Percentiles rank a stretch among this genome's conserved stretches.
These are phyloP conservation scores for Cardamine occulta DNA, from an alignment of 345 rosid species.

Conservation along the genomic window DNA sequence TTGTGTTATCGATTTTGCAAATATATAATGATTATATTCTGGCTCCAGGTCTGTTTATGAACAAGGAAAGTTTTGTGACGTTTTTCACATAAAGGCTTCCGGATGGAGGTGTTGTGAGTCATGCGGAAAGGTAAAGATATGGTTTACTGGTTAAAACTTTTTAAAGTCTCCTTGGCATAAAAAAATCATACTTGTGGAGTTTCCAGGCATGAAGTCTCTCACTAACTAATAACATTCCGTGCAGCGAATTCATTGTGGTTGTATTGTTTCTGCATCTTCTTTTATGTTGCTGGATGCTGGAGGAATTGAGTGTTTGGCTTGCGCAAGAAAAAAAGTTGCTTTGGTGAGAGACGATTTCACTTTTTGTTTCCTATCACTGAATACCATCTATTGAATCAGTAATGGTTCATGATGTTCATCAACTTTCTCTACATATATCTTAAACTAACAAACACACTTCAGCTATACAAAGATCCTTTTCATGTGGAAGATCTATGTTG, in stretches of 20 bases:
- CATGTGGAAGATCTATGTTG: slow-evolving; percentile 3
- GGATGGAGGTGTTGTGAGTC: slow-evolving; percentile 96
- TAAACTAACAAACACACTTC: slow-evolving; percentile 22
- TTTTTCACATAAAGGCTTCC: slow-evolving; percentile 64
- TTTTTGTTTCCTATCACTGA: slow-evolving; percentile 18
- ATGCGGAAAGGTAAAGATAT: slow-evolving; percentile 79
- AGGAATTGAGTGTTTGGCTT: slow-evolving; percentile 81
- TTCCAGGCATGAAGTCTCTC: slow-evolving; percentile 32
- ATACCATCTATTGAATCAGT: slow-evolving; percentile 8
- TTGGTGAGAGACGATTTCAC: slow-evolving; percentile 56
- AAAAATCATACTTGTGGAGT: slow-evolving; percentile 19
- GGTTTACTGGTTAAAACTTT: slow-evolving; percentile 3
- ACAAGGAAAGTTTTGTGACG: slow-evolving; percentile 79
- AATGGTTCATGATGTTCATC: slow-evolving; percentile 24
- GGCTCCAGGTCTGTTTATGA: slow-evolving; percentile 66
- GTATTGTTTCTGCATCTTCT: slow-evolving; percentile 69
- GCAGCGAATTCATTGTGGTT: slow-evolving; percentile 95
- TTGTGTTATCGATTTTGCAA: background rate
- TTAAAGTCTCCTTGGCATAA: slow-evolving; percentile 4
- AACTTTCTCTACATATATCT: slow-evolving; percentile 1
- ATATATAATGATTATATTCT: slow-evolving; percentile 17
- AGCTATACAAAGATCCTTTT: slow-evolving; percentile 24
- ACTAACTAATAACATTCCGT: slow-evolving; percentile 29
- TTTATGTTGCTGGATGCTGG: slow-evolving; percentile 84
- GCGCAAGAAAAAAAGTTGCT: slow-evolving; percentile 65